These are phyloP conservation scores for Fraxinus xanthoxyloides DNA, from an alignment of 305 asterid species.

Conservation along the genomic window DNA sequence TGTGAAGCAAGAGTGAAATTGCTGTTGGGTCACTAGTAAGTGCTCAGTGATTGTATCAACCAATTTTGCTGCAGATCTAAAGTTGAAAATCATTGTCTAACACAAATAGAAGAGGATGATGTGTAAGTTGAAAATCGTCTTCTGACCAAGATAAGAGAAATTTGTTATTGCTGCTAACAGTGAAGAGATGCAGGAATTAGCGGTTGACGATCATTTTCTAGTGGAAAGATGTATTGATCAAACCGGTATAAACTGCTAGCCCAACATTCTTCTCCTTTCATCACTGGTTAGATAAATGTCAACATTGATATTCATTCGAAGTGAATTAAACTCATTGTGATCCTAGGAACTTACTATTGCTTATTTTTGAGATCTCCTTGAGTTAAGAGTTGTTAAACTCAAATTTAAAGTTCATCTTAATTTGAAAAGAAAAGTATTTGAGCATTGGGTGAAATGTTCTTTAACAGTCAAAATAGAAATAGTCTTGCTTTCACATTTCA, in stretches of 20 bases:
- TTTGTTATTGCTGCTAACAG: neutral
- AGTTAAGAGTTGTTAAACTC: neutral
- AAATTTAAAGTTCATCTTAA: neutral
- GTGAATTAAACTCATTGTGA: neutral
- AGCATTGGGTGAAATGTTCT: neutral
- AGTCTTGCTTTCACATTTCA: neutral
- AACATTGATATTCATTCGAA: neutral
- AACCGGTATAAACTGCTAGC: neutral
- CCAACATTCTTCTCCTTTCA: neutral
- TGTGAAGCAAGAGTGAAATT: neutral
- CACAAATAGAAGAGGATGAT: neutral
- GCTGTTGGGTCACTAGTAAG: neutral
- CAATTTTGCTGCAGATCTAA: neutral
- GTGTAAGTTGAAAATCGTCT: neutral
- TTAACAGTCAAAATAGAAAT: neutral
- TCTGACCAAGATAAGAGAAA: neutral
- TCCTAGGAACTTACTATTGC: neutral
- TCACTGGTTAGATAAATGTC: neutral
- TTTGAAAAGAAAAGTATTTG: neutral
- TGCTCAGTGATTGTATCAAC: neutral
- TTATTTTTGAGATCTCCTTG: neutral
- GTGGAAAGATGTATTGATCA: neutral
- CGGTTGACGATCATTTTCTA: neutral
- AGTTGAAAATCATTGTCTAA: neutral
- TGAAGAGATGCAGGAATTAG: neutral